A percentile compares a stretch with the other conserved stretches of the same genome.
phyloP scores from a whole-genome alignment of 164 flowering plant species.

The Houttuynia cordata region DNA sequence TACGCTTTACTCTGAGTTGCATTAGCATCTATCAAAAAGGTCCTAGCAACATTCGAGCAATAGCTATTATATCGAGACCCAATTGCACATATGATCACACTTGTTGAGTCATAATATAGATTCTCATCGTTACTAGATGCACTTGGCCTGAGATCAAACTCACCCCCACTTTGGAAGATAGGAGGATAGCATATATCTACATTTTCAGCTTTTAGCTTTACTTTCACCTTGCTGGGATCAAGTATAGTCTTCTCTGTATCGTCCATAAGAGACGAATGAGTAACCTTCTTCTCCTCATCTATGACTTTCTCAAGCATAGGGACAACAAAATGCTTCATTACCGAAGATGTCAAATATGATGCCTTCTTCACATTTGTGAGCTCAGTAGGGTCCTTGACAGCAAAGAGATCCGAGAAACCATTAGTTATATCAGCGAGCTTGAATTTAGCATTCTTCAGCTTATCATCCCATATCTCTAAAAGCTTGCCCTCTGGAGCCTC shows the following conservation, averaged over 20 bases:
- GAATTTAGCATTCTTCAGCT: conserved; percentile 30
- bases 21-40: conserved; percentile 61
- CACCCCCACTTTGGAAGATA: conserved; percentile 74
- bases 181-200: conserved; percentile 89
- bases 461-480: conserved; percentile 53
- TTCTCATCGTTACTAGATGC: conserved; percentile 64
- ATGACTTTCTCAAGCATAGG: conserved; percentile 66
- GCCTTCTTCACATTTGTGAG: conserved; percentile 55
- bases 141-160: conserved; percentile 69
- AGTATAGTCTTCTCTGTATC: conserved; percentile 59
- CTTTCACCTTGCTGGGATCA: conserved; percentile 45
- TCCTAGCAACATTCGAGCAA: conserved; percentile 71
- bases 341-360: conserved; percentile 42
- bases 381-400: conserved; percentile 54
- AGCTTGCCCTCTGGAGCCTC: conserved; percentile 77
- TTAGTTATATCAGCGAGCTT: conserved; percentile 43
- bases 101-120: conserved; percentile 56
- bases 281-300: conserved; percentile 65
- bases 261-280: conserved; percentile 66
- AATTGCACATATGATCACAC: conserved; percentile 63
- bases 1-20: conserved; percentile 63
- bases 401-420: conserved; percentile 63
- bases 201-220: conserved; percentile 62
- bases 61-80: conserved; percentile 67
- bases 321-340: conserved; percentile 61